Evolutionary conservation across 768 basidiomycete species (phyloP), one percentile per base, ranked within the genome.

Genomic region (Lactarius deliciosus): DNA sequence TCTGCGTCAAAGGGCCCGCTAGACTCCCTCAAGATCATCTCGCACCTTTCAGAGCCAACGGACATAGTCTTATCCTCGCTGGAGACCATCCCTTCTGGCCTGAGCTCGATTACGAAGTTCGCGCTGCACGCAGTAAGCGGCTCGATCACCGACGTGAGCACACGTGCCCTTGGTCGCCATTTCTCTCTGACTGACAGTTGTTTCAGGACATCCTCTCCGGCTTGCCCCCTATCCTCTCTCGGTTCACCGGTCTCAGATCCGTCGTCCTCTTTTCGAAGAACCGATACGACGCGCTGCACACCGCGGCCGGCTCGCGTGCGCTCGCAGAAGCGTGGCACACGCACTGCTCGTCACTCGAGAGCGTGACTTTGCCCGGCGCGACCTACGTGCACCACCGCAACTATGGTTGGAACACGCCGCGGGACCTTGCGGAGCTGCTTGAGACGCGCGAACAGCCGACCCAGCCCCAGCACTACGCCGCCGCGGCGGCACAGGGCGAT

Each of bases 181-280:
- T 40, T 41, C 4, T n/a, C 28, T 9, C 66, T 54, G 69, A 71
- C 43, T 15, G 53, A 13, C 41, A 13, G 5, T 16, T 13, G 4
- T 28, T 18, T 9, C 56, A 75, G 74, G 74, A 74, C 10, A 65
- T 75, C 45, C 68, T 75, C 9, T 62, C 64, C 8, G 71, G 68
- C 32, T 61, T 75, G 25, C 59, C 60, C 22, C 40, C 64, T 16
- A 69, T 75, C 67, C 57, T 74, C 34, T 70, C 72, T n/a, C 68
- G 65, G 6, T 74, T 75, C 38, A 61, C 65, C 10, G 63, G 41
- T 40, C 63, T 75, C 56, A 69, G 59, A 11, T 73, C 73, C 13
- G 54, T 75, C 61, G 71, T 63, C 36, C 58, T 75, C n/a, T 66
- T 73, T 43, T 75, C 73, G 41, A 71, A 71, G 65, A 70, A 74